Evolutionary conservation across 73 alveolate genomes (phyloP).

Genomic region (Stentor coeruleus): DNA sequence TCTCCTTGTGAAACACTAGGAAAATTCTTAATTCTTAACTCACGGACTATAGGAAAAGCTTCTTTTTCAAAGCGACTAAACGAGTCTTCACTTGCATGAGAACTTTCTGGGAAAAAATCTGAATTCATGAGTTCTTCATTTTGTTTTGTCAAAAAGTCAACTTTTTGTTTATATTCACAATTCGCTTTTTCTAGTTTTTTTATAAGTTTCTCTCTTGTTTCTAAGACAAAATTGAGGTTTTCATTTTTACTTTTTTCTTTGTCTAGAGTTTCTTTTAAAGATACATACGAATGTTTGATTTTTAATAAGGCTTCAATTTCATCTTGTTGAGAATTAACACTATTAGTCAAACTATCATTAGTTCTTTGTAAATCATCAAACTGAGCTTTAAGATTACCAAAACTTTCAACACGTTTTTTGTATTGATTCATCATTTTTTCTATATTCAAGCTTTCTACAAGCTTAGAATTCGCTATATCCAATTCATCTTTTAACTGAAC

Average conservation of each 20-base stretch:
- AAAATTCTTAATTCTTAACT: neutral
- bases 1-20: neutral
- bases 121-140: neutral
- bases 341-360: neutral
- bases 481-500: neutral
- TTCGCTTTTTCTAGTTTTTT: neutral
- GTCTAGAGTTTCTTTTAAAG: conserved; percentile 8
- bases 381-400: neutral
- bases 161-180: neutral
- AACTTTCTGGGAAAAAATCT: neutral
- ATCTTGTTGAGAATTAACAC: neutral
- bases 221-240: neutral
- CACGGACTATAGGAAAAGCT: neutral
- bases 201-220: conserved; percentile 14
- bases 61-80: neutral
- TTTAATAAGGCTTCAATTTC: neutral
- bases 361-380: neutral
- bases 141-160: neutral
- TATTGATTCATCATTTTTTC: conserved; percentile 12
- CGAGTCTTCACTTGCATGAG: conserved; percentile 12
- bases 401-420: neutral
- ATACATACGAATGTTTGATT: neutral
- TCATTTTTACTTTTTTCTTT: conserved; percentile 2
- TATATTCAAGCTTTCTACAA: neutral
- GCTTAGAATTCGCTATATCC: neutral